Percentiles rank a stretch among this genome's conserved stretches.
phyloP scores from a whole-genome alignment of 495 filamentous ascomycete genomes.

The Tetracladium setigerum region DNA sequence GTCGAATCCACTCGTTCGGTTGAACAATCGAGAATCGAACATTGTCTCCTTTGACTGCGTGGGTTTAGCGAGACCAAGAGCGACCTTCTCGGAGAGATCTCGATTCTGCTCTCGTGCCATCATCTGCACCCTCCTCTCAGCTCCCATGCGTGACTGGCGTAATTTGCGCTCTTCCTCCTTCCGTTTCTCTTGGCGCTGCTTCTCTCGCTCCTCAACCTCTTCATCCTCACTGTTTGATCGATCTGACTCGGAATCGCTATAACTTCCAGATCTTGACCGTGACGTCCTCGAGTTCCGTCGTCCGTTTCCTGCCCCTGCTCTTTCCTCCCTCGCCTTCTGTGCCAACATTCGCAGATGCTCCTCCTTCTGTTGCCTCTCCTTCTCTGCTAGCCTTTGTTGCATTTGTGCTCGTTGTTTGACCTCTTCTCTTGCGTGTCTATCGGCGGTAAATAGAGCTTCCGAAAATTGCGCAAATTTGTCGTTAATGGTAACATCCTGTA shows the following conservation, averaged over 20 bases:
- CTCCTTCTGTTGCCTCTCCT: conserved; percentile 90
- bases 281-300: conserved; percentile 33
- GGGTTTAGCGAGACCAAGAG: conserved; percentile 89
- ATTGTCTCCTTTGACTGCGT: conserved; percentile 83
- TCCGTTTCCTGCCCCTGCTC: conserved; percentile 47
- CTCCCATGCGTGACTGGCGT: conserved; percentile 91
- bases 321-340: conserved; percentile 82
- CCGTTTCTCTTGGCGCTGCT: conserved; percentile 66
- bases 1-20: conserved; percentile 83
- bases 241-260: conserved; percentile 48
- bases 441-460: conserved; percentile 88
- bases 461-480: conserved; percentile 98
- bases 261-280: conserved; percentile 39
- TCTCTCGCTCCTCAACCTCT: conserved; percentile 66
- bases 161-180: conserved; percentile 82
- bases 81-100: conserved; percentile 97
- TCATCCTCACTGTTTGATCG: conserved; percentile 65
- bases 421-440: conserved; percentile 91
- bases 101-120: conserved; percentile 93
- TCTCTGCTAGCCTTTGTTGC: conserved; percentile 95
- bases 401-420: conserved; percentile 86
- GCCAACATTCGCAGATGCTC: conserved; percentile 85
- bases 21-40: conserved; percentile 96
- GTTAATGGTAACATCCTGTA: conserved; percentile 95
- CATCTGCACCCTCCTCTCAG: conserved; percentile 80